A percentile compares a stretch with the other conserved stretches of the same genome.
phyloP scores from a whole-genome alignment of 208 protist species.

The Leishmania aethiopica region DNA sequence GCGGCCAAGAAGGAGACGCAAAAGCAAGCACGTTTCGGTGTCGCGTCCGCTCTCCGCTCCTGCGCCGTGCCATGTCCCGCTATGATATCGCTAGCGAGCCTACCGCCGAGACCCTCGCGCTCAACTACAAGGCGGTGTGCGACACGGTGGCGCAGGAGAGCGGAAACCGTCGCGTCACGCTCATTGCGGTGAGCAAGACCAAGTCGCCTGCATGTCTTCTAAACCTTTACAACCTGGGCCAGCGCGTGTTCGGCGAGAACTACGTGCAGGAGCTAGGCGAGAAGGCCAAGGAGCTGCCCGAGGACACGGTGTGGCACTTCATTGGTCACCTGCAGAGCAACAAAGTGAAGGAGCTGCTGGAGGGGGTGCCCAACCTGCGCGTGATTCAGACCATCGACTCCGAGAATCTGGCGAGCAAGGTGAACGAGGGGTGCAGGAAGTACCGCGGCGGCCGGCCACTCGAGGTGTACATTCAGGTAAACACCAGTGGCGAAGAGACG shows the following conservation, averaged over 20 bases:
- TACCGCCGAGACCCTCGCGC: slow-evolving; percentile 42
- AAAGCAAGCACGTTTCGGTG: slow-evolving; percentile 22
- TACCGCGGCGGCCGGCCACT: slow-evolving; percentile 70
- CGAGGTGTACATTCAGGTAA: slow-evolving; percentile 94
- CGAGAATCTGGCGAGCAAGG: slow-evolving; percentile 86
- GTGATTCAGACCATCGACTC: slow-evolving; percentile 94
- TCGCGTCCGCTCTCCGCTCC: not conserved
- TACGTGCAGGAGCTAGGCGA: slow-evolving; percentile 96
- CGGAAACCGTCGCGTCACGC: slow-evolving; percentile 38
- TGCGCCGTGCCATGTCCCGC: slow-evolving; percentile 38
- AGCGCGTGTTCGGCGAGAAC: slow-evolving; percentile 96
- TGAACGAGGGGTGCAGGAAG: slow-evolving; percentile 75
- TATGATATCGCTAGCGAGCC: slow-evolving; percentile 74
- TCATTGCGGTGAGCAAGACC: slow-evolving; percentile 85
- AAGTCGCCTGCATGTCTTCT: slow-evolving; percentile 75
- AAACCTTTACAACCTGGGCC: slow-evolving; percentile 60
- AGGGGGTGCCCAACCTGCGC: slow-evolving; percentile 53
- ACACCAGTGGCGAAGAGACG: slow-evolving; percentile 94
- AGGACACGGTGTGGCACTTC: slow-evolving; percentile 97
- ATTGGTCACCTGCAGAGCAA: slow-evolving; percentile 98
- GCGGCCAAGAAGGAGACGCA: not conserved
- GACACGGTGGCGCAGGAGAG: slow-evolving; percentile 39
- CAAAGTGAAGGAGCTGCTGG: slow-evolving; percentile 93
- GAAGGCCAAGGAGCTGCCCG: slow-evolving; percentile 80
- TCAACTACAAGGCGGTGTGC: slow-evolving; percentile 58